phyloP scores from a whole-genome alignment of 208 protist genomes.

The Blastocrithidia nonstop region DNA sequence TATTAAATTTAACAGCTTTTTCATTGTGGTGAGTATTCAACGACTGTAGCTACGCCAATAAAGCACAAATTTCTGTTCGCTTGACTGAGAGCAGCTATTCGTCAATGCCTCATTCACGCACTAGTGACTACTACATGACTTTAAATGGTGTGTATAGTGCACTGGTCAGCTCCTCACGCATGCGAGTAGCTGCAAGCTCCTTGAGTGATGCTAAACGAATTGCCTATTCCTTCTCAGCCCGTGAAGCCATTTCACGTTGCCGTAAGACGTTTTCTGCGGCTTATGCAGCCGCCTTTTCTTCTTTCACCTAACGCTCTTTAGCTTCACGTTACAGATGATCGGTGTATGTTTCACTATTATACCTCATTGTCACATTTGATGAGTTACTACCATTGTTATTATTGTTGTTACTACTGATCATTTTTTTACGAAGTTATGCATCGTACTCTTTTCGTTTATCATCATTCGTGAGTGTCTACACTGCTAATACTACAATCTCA shows the following conservation, averaged over 20 bases:
- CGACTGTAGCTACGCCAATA: slow-evolving; percentile 23
- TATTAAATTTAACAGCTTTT: background rate
- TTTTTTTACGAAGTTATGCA: slow-evolving; percentile 3
- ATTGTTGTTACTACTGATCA: background rate
- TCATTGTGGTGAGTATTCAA: background rate
- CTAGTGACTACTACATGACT: slow-evolving; percentile 42
- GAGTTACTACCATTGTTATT: background rate
- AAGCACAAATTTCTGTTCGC: slow-evolving; percentile 19
- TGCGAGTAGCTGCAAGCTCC: slow-evolving; percentile 20
- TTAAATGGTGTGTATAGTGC: slow-evolving; percentile 39
- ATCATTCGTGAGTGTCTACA: slow-evolving; percentile 45
- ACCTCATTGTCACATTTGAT: background rate
- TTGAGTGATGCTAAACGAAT: slow-evolving; percentile 14
- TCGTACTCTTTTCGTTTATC: slow-evolving; percentile 23
- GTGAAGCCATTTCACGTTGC: slow-evolving; percentile 21
- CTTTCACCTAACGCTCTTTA: slow-evolving; percentile 15
- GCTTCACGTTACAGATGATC: too few relatives aligned
- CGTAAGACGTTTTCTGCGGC: slow-evolving; percentile 30
- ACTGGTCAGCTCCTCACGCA: slow-evolving; percentile 44
- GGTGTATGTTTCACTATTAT: too few relatives aligned
- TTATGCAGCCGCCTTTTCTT: slow-evolving; percentile 27
- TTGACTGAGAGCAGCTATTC: slow-evolving; percentile 53
- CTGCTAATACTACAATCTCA: slow-evolving; percentile 30
- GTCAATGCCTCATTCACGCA: slow-evolving; percentile 64
- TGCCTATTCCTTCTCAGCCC: slow-evolving; percentile 11